Evolutionary conservation across 2,329 filamentous ascomycete species (phyloP), one percentile per base, ranked within the genome.

Genomic region (Colletotrichum zoysiae): DNA sequence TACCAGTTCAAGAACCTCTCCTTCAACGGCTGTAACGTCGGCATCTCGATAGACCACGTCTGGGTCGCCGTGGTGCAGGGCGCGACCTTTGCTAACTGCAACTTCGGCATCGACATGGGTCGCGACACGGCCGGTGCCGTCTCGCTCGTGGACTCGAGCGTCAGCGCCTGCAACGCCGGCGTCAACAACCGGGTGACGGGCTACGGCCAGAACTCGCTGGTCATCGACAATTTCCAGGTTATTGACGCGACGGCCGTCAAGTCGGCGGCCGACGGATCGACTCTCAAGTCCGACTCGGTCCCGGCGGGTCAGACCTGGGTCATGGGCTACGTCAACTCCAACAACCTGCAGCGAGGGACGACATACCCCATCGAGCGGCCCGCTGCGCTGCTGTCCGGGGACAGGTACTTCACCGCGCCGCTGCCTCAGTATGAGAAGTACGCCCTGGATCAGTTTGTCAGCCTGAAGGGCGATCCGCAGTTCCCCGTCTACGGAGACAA

Each of bases 391-490:
- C 56, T 81, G 16, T 75, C 76, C 2, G 76, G 78, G 40, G 78
- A 75, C 1, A 81, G 79, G 23, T 87, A 71, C 58, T 71, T 68
- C 38, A 71, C 69, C 16, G 65, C 65, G 35, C 65, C 77, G 8
- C 77, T 81, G 5, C 85, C 83, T 12, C 84, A 82, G 58, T 87
- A 86, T 64, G 76, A 79, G 5, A 78, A 84, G 46, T 84, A 83
- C 71, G 78, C 78, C 9, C 76, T 79, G 9, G 77, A 79, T 42
- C 80, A 85, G 60, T 78, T 87, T 48, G 77, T 86, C 44, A 87
- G 85, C 66, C 78, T 87, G 58, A 87, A 85, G 74, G 79, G 79
- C 18, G 84, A 85, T 40, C 74, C 79, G 3, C 80, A 78, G 4
- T 76, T 78, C 26, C 77, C 77, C 0, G 84, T 86, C 5, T 78